Conservation (phyloP, 1,139 yeast species). For the Sugiyamaella novakii region DNA sequence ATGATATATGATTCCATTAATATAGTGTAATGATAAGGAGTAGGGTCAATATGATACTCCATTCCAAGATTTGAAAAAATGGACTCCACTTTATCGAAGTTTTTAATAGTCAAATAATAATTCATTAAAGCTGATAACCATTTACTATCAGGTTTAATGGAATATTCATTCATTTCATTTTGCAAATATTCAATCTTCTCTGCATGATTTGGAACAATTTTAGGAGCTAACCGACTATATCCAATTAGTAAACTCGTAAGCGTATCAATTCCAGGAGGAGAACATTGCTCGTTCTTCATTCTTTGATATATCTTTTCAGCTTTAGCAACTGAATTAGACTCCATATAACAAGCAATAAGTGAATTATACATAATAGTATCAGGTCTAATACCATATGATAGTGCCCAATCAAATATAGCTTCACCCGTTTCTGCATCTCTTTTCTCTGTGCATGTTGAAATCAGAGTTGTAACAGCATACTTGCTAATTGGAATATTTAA, state of each 20-base stretch:
- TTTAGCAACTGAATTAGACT: constrained; percentile 26
- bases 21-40: constrained; percentile 36
- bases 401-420: constrained; percentile 37
- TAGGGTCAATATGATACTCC: constrained; percentile 21
- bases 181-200: constrained; percentile 11
- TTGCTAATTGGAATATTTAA: constrained; percentile 34
- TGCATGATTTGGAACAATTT: neutral
- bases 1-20: constrained; percentile 31
- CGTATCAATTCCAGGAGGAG: constrained; percentile 32
- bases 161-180: constrained; percentile 21
- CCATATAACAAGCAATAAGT: constrained; percentile 32
- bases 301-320: constrained; percentile 30
- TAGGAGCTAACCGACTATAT: constrained; percentile 12
- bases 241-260: constrained; percentile 29
- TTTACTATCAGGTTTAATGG: constrained; percentile 31
- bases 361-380: constrained; percentile 36
- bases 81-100: constrained; percentile 28
- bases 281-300: constrained; percentile 23
- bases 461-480: constrained; percentile 34
- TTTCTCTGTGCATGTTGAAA: constrained; percentile 38
- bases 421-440: constrained; percentile 38
- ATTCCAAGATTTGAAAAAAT: constrained; percentile 29
- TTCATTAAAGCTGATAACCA: constrained; percentile 35
- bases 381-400: constrained; percentile 31
- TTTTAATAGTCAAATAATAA: constrained; percentile 26